phyloP scores from a whole-genome alignment of 495 filamentous ascomycete species.

The Lasiosphaeria ovina region DNA sequence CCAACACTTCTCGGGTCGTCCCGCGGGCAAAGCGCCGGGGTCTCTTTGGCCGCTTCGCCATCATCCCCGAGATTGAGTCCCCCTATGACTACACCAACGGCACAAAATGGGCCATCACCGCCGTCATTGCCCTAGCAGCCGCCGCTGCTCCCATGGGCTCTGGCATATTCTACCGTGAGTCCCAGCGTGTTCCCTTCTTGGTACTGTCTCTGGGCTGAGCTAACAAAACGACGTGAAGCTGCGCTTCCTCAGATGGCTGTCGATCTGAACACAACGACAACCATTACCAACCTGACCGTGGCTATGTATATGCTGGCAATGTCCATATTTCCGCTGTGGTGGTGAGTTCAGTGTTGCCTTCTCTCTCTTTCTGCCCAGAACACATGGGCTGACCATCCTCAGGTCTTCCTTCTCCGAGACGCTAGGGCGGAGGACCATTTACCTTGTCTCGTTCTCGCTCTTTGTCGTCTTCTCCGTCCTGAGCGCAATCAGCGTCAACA shows the following conservation, averaged over 20 bases:
- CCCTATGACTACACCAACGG: constrained; percentile 68
- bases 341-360: constrained; percentile 38
- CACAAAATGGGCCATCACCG: constrained; percentile 85
- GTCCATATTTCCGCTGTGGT: constrained; percentile 92
- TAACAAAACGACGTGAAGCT: constrained; percentile 44
- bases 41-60: constrained; percentile 65
- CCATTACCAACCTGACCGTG: constrained; percentile 77
- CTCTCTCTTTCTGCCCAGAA: neutral
- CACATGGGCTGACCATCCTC: too few species aligned
- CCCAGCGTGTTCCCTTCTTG: neutral
- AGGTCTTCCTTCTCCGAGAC: constrained; percentile 80
- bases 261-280: constrained; percentile 63
- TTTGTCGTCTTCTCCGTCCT: constrained; percentile 77
- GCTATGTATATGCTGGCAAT: constrained; percentile 88
- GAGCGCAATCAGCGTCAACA: constrained; percentile 69
- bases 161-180: constrained; percentile 78
- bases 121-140: constrained; percentile 72
- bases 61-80: constrained; percentile 80
- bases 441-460: constrained; percentile 75
- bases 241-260: constrained; percentile 66
- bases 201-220: constrained; percentile 1
- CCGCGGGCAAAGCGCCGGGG: constrained; percentile 70
- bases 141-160: constrained; percentile 81
- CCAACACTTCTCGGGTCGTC: constrained; percentile 49
- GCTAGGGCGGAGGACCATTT: constrained; percentile 79